Evolutionary conservation across 495 filamentous ascomycete species (phyloP), one percentile per base, ranked within the genome.

Genomic region (Aspergillus conjunctus): DNA sequence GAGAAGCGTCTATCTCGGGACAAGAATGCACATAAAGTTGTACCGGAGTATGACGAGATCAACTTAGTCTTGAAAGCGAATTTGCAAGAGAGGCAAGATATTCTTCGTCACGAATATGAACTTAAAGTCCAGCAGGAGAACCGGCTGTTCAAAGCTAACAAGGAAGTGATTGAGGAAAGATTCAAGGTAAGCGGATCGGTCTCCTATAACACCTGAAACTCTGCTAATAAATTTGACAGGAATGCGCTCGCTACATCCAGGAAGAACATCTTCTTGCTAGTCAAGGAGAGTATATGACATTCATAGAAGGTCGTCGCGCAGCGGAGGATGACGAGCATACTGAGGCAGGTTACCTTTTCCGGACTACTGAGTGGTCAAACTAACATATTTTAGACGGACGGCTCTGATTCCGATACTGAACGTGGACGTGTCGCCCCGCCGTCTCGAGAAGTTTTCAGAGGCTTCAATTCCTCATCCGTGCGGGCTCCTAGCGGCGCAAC

Each of bases 241-340:
- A 50, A 22, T 52, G 66, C 33, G 54, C 66, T 66, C 32, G 58
- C 37, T 54, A 76, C 37, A 70, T 77, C 15, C 63, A 74, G 54
- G 72, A 76, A 1, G 78, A 80, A 37, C 72, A 74, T 63, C 64
- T 76, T 14, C 59, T 68, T 46, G 71, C 76, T 3, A 71, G 71
- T 15, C 69, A 73, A 26, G 78, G 78, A 21, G 76, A 76, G 7
- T 75, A 74, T 54, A 79, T 80, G 72, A 66, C 69, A 6, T 62
- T 77, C 46, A 71, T 79, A 30, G 61, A 68, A 58, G 74, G 75
- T 18, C 73, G 68, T 17, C 70, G 69, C 31, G 74, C 70, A n/a
- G 78, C 74, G 4, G 78, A 79, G 53, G 78, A 80, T 54, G 78
- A 80, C 57, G 76, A 80, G 52, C 78, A 80, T 56, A 80, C 78